Evolutionary conservation across 2,329 filamentous ascomycete species (phyloP).

Genomic region (Ilyonectria sp.): DNA sequence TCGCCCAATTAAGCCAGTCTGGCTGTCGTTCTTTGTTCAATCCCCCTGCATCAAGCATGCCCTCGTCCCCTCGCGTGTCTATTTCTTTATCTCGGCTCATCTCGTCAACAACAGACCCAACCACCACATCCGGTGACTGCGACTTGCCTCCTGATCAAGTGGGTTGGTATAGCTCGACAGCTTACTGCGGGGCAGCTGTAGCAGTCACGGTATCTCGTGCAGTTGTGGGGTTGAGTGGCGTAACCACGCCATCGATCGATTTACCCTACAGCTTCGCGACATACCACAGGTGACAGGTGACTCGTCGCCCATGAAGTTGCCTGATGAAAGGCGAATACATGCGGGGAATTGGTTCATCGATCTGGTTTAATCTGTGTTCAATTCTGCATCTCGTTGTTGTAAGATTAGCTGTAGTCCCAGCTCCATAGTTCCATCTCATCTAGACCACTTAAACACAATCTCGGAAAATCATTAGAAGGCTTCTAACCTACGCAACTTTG

Average conservation of each 20-base stretch:
- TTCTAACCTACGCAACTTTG: too few species aligned
- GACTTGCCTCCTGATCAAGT: neutral
- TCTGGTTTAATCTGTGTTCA: neutral
- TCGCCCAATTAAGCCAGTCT: neutral
- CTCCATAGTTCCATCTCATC: neutral
- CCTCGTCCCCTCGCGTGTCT: neutral
- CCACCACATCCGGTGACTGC: neutral
- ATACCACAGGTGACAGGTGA: constrained; percentile 37
- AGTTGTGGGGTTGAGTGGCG: constrained; percentile 9
- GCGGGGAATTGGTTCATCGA: neutral
- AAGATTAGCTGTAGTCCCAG: neutral
- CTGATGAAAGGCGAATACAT: neutral
- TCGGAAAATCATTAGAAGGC: too few species aligned
- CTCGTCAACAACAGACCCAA: neutral
- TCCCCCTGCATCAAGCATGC: neutral
- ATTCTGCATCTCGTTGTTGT: neutral
- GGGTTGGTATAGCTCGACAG: constrained; percentile 2
- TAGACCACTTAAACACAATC: neutral
- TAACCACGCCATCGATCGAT: neutral
- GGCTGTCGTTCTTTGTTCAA: neutral
- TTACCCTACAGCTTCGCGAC: constrained; percentile 18
- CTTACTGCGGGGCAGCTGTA: constrained; percentile 5
- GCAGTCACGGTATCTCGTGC: constrained; percentile 7
- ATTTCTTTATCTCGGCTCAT: neutral
- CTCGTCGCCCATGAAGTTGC: neutral